Conservation (phyloP, 352 stramenopile species). For the Globisporangium middletonii region DNA sequence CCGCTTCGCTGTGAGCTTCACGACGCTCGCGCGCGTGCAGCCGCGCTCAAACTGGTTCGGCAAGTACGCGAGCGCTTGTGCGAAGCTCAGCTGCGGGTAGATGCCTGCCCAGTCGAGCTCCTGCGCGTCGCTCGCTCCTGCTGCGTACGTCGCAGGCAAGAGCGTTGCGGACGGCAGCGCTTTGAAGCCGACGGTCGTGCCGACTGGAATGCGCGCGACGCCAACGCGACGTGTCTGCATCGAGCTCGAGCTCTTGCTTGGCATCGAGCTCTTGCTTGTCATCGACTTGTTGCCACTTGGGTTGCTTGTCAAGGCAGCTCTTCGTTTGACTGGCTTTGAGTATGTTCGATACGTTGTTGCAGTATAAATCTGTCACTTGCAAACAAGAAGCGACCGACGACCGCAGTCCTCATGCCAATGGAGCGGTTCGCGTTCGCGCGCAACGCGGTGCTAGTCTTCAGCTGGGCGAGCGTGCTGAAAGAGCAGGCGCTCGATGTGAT, state of each 20-base stretch:
- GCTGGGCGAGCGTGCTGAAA: conserved; percentile 62
- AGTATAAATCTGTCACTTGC: too few relatives aligned
- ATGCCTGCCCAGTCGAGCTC: conserved; percentile 19
- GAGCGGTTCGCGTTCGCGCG: conserved; percentile 17
- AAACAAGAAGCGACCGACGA: background rate
- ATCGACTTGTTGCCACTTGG: too few relatives aligned
- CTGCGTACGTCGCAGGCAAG: background rate
- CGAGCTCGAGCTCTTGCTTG: background rate
- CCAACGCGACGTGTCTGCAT: background rate
- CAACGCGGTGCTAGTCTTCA: conserved; percentile 48
- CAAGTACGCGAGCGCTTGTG: conserved; percentile 19
- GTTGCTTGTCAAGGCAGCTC: too few relatives aligned
- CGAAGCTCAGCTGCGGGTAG: conserved; percentile 22
- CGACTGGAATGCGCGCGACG: background rate
- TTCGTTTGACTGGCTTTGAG: too few relatives aligned
- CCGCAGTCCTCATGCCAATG: background rate
- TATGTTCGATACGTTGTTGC: too few relatives aligned
- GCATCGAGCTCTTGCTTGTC: background rate
- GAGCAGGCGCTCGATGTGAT: conserved; percentile 69
- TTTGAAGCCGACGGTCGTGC: conserved; percentile 10
- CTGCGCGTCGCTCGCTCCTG: background rate
- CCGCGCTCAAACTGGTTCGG: conserved; percentile 23
- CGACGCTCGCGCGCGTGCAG: conserved; percentile 7
- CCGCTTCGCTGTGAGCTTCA: conserved; percentile 6
- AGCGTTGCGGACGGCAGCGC: conserved; percentile 5